Evolutionary conservation across 2,329 filamentous ascomycete species (phyloP).

Genomic region (Xylariaceae sp.): DNA sequence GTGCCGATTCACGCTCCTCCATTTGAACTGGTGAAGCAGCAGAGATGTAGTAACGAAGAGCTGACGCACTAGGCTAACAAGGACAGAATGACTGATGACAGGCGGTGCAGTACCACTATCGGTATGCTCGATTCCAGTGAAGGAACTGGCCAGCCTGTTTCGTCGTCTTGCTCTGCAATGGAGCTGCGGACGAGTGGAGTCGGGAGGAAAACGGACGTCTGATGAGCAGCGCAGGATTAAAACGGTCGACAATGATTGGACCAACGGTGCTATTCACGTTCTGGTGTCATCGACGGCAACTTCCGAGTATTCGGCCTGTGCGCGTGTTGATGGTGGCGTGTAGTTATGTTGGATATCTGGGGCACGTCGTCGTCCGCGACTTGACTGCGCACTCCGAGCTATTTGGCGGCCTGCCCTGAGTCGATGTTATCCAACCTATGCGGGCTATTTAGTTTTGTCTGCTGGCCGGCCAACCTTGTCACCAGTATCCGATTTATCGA

Average conservation of each 20-base stretch:
- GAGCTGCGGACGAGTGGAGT: too few relatives aligned
- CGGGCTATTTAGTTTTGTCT: background rate
- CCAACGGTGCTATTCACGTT: too few relatives aligned
- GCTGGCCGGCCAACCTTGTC: slow-evolving; percentile 22
- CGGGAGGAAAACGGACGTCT: too few relatives aligned
- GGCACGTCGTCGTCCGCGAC: background rate
- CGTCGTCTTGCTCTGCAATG: too few relatives aligned
- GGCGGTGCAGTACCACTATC: background rate
- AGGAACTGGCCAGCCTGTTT: background rate
- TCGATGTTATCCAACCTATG: background rate
- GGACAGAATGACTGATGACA: too few relatives aligned
- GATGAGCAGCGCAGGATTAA: too few relatives aligned
- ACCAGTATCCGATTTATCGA: slow-evolving; percentile 44
- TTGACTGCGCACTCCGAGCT: background rate
- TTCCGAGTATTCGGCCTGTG: background rate
- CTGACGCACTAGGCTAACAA: too few relatives aligned
- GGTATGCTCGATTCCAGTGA: background rate
- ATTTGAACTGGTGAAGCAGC: too few relatives aligned
- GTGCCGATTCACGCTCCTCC: background rate
- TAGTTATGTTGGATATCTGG: background rate
- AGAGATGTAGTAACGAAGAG: too few relatives aligned
- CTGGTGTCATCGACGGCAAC: background rate
- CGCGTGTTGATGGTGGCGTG: background rate
- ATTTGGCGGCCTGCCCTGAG: background rate
- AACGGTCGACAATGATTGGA: too few relatives aligned